Evolutionary conservation across 108 stramenopile species (phyloP), one percentile per base, ranked within the genome.

Genomic region (Skeletonema costatum): DNA sequence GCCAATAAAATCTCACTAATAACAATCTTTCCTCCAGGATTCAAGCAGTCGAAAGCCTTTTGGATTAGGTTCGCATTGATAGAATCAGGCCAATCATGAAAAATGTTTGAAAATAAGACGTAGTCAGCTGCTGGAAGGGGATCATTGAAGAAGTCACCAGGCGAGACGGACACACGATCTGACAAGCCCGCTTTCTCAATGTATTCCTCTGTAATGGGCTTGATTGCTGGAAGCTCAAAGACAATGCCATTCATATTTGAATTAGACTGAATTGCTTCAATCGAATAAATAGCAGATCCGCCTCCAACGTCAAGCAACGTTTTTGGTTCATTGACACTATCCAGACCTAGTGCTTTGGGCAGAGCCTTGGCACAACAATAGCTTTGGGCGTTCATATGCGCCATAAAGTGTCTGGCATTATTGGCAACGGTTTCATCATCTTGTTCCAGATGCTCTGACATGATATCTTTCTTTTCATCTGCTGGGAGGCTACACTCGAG

Each of bases 191-290:
- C 66, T 51, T 67, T 21, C 0, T 44, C 66, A 21, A 67, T 67
- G 66, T 67, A 67, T 9, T 67, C 66, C 46, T 67, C 9, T n/a
- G 66, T 50, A 14, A 67, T 67, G 12, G 46, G 46, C 66, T 67
- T 67, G 66, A 67, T 67, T 12, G 66, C 44, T 29, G 66, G 66
- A 6, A 67, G 66, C 19, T 67, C 66, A 67, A 67, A 67, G 14
- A 67, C 66, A 2, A 67, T 25, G 30, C 66, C 66, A 4, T 67
- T 67, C 17, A 67, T 33, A 50, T 67, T 67, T 4, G 66, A 42
- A 67, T 67, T 67, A 4, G 66, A 67, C 46, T 50, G 30, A 30
- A 33, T 33, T 30, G 66, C 66, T 33, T 67, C 66, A 33, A 67
- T 67, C 17, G 66, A 9, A 33, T 67, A 67, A 67, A 67, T 67